Evolutionary conservation across 495 filamentous ascomycete genomes (phyloP).

Genomic region (Neurospora sp.): DNA sequence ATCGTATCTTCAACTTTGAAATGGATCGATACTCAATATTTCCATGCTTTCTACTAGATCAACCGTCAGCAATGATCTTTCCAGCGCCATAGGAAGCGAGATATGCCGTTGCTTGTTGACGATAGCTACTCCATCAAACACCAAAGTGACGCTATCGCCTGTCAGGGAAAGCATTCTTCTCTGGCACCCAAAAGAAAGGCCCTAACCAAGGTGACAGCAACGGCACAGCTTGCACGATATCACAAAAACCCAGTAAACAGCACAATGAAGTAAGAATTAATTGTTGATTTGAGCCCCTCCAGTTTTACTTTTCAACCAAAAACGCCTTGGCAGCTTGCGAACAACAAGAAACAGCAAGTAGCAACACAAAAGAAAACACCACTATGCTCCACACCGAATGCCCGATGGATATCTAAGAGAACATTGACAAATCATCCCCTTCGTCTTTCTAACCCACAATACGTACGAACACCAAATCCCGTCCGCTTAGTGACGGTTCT

Average conservation of each 20-base stretch:
- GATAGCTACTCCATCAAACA: too few species aligned
- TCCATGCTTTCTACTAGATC: too few species aligned
- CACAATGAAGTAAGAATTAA: not conserved
- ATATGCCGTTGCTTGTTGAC: too few species aligned
- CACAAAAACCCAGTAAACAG: not conserved
- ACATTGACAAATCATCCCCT: not conserved
- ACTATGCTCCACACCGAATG: not conserved
- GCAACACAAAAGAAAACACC: not conserved
- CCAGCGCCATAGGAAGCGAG: too few species aligned
- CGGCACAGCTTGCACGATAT: not conserved
- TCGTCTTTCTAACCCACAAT: not conserved
- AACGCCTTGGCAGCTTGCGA: not conserved
- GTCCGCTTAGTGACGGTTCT: slow-evolving; percentile 11
- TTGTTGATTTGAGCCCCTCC: not conserved
- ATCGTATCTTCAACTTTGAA: too few species aligned
- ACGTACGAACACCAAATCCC: not conserved
- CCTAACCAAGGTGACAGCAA: not conserved
- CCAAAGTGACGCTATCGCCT: too few species aligned
- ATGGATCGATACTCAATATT: too few species aligned
- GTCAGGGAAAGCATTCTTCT: too few species aligned
- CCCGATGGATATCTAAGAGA: not conserved
- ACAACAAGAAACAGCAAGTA: not conserved
- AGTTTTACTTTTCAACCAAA: not conserved
- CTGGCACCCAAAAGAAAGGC: too few species aligned
- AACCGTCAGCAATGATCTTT: too few species aligned